A percentile compares a stretch with the other conserved stretches of the same genome.
Conservation (phyloP, 495 filamentous ascomycete genomes). For the Sordaria brevicollis region DNA sequence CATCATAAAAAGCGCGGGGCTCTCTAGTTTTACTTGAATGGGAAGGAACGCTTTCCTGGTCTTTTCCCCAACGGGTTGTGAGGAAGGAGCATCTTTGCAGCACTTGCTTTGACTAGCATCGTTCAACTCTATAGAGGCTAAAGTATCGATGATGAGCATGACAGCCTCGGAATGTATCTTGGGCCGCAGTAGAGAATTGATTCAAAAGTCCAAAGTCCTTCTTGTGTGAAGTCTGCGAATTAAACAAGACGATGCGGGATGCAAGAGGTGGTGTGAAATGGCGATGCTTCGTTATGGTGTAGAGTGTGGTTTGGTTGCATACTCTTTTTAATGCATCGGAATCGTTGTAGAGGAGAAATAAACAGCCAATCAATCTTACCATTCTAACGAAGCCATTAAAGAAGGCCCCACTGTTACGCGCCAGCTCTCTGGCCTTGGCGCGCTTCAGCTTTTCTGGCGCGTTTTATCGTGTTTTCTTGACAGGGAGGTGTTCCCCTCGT, state of each 20-base stretch:
- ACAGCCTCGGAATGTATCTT: not conserved
- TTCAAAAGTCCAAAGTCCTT: too few relatives aligned
- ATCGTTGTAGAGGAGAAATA: rapidly evolving
- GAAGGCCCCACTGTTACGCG: constrained; percentile 5
- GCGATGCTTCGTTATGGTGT: not conserved
- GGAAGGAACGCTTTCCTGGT: not conserved
- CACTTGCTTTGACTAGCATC: not conserved
- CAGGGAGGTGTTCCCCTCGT: not conserved
- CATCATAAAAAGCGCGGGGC: too few relatives aligned
- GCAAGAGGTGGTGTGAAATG: not conserved
- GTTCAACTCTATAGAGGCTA: too few relatives aligned
- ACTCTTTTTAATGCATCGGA: not conserved
- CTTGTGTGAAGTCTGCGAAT: not conserved
- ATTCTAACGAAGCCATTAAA: constrained; percentile 12
- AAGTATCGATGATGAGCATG: too few relatives aligned
- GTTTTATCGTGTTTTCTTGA: constrained; percentile 28
- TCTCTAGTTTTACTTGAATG: too few relatives aligned
- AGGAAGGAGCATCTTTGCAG: not conserved
- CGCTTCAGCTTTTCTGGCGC: constrained; percentile 12
- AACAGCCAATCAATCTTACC: not conserved
- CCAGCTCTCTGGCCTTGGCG: constrained; percentile 2
- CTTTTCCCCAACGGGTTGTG: not conserved
- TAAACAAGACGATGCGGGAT: not conserved
- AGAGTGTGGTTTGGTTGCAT: not conserved
- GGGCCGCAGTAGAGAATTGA: rapidly evolving